Percentiles rank a stretch among this genome's conserved stretches.
phyloP scores from a whole-genome alignment of 2,329 filamentous ascomycete genomes.

The Trichoderma sp. region DNA sequence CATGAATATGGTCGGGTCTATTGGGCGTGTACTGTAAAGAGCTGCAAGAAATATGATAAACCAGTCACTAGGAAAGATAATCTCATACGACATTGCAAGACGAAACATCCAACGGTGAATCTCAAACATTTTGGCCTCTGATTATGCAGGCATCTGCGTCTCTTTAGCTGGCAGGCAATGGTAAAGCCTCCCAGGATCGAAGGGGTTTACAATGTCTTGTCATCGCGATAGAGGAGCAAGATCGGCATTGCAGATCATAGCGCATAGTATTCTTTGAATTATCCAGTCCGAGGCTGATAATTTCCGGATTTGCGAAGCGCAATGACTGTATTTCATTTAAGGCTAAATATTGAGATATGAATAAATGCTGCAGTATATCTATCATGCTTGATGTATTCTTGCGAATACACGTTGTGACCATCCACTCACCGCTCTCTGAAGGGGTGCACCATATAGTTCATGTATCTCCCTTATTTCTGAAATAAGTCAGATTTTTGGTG shows the following conservation, averaged over 20 bases:
- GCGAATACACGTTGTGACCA: background rate
- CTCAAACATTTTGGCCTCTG: background rate
- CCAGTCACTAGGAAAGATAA: background rate
- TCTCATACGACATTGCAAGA: background rate
- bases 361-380: background rate
- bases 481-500: background rate
- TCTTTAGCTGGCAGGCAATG: background rate
- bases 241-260: background rate
- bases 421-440: background rate
- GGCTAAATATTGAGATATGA: background rate
- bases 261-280: background rate
- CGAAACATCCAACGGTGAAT: background rate
- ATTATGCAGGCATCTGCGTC: background rate
- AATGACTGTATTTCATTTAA: background rate
- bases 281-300: background rate
- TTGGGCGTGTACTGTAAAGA: background rate
- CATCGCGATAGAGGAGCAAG: background rate
- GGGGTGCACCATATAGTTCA: background rate
- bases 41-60: background rate
- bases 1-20: background rate
- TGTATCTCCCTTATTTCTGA: background rate
- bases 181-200: background rate
- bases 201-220: background rate
- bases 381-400: background rate
- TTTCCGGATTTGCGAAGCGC: background rate